Base-by-base conservation (phyloP, 768 basidiomycete species). In the Postia placenta region DNA sequence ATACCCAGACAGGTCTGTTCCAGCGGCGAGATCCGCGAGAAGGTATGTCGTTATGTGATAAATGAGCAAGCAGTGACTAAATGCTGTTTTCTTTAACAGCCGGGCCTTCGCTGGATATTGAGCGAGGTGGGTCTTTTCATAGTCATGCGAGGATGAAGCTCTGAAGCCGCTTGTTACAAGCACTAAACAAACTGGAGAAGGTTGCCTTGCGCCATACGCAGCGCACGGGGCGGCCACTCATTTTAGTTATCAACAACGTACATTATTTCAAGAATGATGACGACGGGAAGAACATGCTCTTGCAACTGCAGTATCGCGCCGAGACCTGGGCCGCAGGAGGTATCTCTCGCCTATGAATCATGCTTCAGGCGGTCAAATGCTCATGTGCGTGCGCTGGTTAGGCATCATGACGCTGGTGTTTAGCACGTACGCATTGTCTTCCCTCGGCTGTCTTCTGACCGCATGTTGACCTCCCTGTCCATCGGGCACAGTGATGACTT, bases 251-350 rank as follows among this genome's bases (percentile, higher is more conserved):
- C 60, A 91, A 91, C 68, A 92, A 92, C 63, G 67, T 81, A 4
- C 83, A 87, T 55, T 76, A 75, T 60, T 83, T 87, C 65, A 76
- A 81, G 49, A 87, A 91, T 56, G 80, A 90, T 54, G 85, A 86
- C 9, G 81, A 80, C 23, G 90, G 91, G 0, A 73, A 75, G 53
- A 79, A 85, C 36, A 78, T 93, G 69, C 70, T 96, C n/a, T 67
- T 92, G 48, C 89, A 91, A 58, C 74, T 93, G 15, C 92, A 93
- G 61, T 88, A 89, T 60, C 76, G 82, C 48, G 92, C 88, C 4
- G 92, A 93, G 63, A 68, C 83, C 5, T 94, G 93, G 90, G 82
- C 86, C 4, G 83, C 86, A 11, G 81, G 84, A 63, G 80, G 87
- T 85, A 53, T 55, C 76, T 62, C 25, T 25, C n/a, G n/a, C n/a